Percentiles rank a stretch among this genome's conserved stretches.
Evolutionary conservation across 139 green algal species (phyloP).

Genomic region (Picochlorum sp.): DNA sequence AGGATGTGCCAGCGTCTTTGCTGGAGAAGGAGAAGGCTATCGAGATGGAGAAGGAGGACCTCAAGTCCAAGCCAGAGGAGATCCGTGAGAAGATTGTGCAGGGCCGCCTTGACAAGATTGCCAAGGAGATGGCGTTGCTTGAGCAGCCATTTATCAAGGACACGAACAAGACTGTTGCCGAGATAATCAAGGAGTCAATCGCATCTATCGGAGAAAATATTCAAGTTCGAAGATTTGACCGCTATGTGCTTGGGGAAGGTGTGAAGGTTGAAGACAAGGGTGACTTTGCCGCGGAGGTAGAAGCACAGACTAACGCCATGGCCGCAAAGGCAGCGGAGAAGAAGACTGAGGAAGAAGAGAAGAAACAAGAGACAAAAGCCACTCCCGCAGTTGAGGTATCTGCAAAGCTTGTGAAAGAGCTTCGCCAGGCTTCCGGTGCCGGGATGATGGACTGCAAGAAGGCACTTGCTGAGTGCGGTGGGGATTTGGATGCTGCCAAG

Average conservation of each 20-base stretch:
- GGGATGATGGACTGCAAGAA: slow-evolving; percentile 99
- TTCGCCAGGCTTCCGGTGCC: slow-evolving; percentile 74
- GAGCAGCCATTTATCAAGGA: slow-evolving; percentile 92
- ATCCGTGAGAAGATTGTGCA: slow-evolving; percentile 95
- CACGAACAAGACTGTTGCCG: slow-evolving; percentile 74
- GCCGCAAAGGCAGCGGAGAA: slow-evolving; percentile 41
- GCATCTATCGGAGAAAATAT: slow-evolving; percentile 90
- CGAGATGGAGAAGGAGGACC: slow-evolving; percentile 95
- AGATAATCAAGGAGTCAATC: slow-evolving; percentile 84
- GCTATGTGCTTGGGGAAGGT: slow-evolving; percentile 76
- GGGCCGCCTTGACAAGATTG: slow-evolving; percentile 82
- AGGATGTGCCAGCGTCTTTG: slow-evolving; percentile 69
- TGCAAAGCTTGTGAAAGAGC: slow-evolving; percentile 73
- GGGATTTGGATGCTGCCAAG: slow-evolving; percentile 66
- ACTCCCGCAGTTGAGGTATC: slow-evolving; percentile 11
- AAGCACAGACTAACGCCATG: slow-evolving; percentile 64
- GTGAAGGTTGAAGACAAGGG: slow-evolving; percentile 65
- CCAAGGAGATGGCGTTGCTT: slow-evolving; percentile 70
- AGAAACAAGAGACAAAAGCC: slow-evolving; percentile 1
- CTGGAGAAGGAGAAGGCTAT: slow-evolving; percentile 77
- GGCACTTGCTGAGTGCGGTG: slow-evolving; percentile 63
- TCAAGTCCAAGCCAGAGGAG: slow-evolving; percentile 84
- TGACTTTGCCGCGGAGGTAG: slow-evolving; percentile 84
- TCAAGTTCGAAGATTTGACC: slow-evolving; percentile 70
- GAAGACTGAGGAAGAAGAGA: slow-evolving; percentile 35